A percentile compares a stretch with the other conserved stretches of the same genome.
phyloP scores from a whole-genome alignment of 441 rosid genomes.

The Flueggea neowawraea region DNA sequence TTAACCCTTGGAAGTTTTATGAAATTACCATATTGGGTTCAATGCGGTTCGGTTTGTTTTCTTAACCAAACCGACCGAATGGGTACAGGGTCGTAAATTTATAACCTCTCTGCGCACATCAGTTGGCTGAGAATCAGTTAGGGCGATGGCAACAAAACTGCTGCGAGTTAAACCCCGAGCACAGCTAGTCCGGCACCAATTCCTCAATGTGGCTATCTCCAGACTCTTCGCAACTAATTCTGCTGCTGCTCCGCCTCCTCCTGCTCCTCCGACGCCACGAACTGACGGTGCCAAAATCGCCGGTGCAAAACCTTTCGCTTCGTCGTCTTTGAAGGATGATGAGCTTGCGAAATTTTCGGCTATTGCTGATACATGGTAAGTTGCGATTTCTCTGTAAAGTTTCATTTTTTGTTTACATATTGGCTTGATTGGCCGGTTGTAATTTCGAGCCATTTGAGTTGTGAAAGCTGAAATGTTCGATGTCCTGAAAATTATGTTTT shows the following conservation, averaged over 20 bases:
- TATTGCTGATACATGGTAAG: conserved; percentile 83
- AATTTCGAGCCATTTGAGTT: too few species aligned
- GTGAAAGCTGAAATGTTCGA: too few species aligned
- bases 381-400: not conserved
- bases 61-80: too few species aligned
- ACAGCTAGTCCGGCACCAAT: not conserved
- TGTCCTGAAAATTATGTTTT: too few species aligned
- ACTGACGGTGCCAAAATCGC: not conserved
- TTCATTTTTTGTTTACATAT: not conserved
- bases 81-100: too few species aligned
- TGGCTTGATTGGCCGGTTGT: not conserved
- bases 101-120: too few species aligned
- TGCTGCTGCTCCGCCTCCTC: too few species aligned
- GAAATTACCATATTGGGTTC: too few species aligned
- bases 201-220: not conserved
- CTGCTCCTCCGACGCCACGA: not conserved
- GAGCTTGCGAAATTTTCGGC: conserved; percentile 92
- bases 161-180: not conserved
- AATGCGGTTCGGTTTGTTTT: too few species aligned
- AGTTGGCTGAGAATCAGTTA: too few species aligned
- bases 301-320: not conserved
- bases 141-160: not conserved
- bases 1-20: too few species aligned
- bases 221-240: not conserved
- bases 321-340: conserved; percentile 60